These are phyloP conservation scores for Yamadazyma akitaensis DNA, from an alignment of 805 yeast genomes.

Conservation along the genomic window DNA sequence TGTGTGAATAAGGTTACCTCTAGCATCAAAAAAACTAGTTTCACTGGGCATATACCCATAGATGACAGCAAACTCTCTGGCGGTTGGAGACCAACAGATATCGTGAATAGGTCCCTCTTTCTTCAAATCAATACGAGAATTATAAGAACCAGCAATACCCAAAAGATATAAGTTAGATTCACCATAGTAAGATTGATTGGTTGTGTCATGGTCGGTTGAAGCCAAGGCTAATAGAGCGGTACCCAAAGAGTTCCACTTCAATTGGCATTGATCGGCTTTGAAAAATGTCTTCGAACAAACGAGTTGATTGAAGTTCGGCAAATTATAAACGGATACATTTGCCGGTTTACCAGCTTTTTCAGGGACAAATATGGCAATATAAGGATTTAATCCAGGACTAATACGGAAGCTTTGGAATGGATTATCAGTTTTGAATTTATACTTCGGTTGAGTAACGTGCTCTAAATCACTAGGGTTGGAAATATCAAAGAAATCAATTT, in stretches of 20 bases:
- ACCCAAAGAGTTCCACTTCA: constrained; percentile 93
- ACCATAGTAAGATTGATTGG: constrained; percentile 94
- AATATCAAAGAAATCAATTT: constrained; percentile 66
- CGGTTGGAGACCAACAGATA: constrained; percentile 94
- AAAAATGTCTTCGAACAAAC: constrained; percentile 84
- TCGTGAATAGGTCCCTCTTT: constrained; percentile 98
- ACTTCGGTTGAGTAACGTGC: constrained; percentile 49
- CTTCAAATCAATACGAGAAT: constrained; percentile 80
- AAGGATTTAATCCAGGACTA: constrained; percentile 87
- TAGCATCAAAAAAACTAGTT: constrained; percentile 89
- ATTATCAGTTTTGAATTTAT: constrained; percentile 52
- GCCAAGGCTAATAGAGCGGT: constrained; percentile 92
- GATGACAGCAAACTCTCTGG: constrained; percentile 95
- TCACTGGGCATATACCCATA: constrained; percentile 98
- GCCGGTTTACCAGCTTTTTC: constrained; percentile 90
- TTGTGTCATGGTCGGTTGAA: constrained; percentile 91
- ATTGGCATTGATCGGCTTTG: constrained; percentile 90
- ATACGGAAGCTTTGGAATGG: constrained; percentile 57
- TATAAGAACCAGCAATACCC: constrained; percentile 90
- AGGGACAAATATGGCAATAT: constrained; percentile 87
- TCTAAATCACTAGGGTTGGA: constrained; percentile 23
- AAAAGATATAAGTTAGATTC: constrained; percentile 88
- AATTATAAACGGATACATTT: constrained; percentile 74
- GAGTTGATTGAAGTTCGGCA: constrained; percentile 73
- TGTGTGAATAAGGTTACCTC: constrained; percentile 83